Percentiles rank a stretch among this genome's conserved stretches.
Conservation (phyloP, 2,329 filamentous ascomycete genomes). For the Pseudogymnoascus sp. region DNA sequence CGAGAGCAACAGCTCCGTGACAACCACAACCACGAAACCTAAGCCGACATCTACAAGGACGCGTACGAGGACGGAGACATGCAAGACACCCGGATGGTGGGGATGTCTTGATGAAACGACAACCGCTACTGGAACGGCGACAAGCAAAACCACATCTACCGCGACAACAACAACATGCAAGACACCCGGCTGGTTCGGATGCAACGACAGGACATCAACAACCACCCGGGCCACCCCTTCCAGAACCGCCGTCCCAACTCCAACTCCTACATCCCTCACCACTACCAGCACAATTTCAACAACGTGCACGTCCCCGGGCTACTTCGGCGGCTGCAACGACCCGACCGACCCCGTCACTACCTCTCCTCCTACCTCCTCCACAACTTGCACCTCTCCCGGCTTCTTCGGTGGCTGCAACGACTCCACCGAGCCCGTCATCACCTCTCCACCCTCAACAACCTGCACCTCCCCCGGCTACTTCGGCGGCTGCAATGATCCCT, state of each 20-base stretch:
- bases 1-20: constrained; percentile 79
- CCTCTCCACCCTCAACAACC: constrained; percentile 33
- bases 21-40: constrained; percentile 53
- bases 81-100: constrained; percentile 85
- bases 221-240: constrained; percentile 29
- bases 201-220: constrained; percentile 39
- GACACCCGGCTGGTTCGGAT: constrained; percentile 39
- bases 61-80: constrained; percentile 70
- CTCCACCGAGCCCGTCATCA: constrained; percentile 31
- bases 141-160: constrained; percentile 20
- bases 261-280: constrained; percentile 20
- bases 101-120: constrained; percentile 36
- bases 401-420: constrained; percentile 42
- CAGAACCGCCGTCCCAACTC: constrained; percentile 21
- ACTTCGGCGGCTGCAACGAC: constrained; percentile 41
- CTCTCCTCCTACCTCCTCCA: too few species aligned
- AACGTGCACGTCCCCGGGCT: constrained; percentile 34
- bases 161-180: constrained; percentile 33
- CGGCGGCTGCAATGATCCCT: constrained; percentile 39
- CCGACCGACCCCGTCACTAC: constrained; percentile 30
- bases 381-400: constrained; percentile 27
- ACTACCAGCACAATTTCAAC: constrained; percentile 22
- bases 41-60: constrained; percentile 34
- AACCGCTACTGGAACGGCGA: constrained; percentile 21
- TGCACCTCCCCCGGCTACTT: constrained; percentile 37